Base-by-base conservation (phyloP, 2,329 filamentous ascomycete genomes). In the Colletotrichum lupini region DNA sequence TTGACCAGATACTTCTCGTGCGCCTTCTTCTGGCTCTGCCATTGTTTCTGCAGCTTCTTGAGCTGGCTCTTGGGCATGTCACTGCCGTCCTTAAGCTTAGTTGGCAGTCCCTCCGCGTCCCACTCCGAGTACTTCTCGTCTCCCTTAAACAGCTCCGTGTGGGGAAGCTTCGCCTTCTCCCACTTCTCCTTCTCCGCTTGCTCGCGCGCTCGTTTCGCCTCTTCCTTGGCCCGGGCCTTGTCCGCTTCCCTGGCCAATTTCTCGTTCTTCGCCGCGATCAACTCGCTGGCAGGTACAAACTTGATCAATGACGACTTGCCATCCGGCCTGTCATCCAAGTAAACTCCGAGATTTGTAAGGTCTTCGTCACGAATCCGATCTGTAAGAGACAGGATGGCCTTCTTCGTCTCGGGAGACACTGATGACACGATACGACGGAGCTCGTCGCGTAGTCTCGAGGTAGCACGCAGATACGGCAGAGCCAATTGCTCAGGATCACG, bases 1-100 rank as follows among this genome's bases (percentile, higher is more conserved):
- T 75, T 76, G 32, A 59, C 59, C 42, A 74, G 62, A 16, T 80
- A 93, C 75, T 92, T 90, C 75, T 95, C 92, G 81, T 95, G 92
- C 72, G 90, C 82, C 88, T 96, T 97, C 87, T 95, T 97, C 85
- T 98, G 96, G 80, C 88, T 92, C 77, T 97, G 93, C 94, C 94
- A 97, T 68, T 95, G 92, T 87, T 98, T 98, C 84, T 88, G 92
- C 77, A 98, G 82, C 85, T 94, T 95, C 88, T 98, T 98, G 63
- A 85, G 79, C 79, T 91, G 90, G 73, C 89, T 93, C 87, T 98
- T 98, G 5, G 94, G 89, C 49, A 98, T 87, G 77, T 97, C 94
- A 74, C 91, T 92, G 0, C 95, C 95, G 37, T 94, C 91, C 74
- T 90, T 91, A 80, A 95, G 90, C 83, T 92, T 94, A 0, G 89